Evolutionary conservation across 2,329 filamentous ascomycete genomes (phyloP).

Genomic region (Aspergillus luchuensis): DNA sequence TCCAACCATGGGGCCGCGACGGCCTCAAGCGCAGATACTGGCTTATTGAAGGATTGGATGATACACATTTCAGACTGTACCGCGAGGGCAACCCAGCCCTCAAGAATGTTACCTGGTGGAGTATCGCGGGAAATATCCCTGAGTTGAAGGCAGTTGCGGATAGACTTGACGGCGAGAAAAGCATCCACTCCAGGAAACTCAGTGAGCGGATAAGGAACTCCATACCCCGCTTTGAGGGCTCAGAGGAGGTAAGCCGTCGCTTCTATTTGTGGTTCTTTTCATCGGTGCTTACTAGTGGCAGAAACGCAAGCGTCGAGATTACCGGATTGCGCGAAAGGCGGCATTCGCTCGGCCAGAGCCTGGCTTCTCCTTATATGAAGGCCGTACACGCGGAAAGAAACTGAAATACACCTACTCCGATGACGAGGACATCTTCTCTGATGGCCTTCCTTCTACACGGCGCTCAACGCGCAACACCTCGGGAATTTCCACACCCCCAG

Average conservation of each 20-base stretch:
- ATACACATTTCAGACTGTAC: constrained; percentile 92
- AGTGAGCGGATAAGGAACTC: constrained; percentile 76
- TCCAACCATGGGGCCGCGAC: constrained; percentile 88
- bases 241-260: constrained; percentile 70
- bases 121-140: constrained; percentile 85
- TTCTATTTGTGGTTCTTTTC: neutral
- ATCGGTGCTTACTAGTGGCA: constrained; percentile 40
- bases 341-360: constrained; percentile 85
- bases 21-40: constrained; percentile 92
- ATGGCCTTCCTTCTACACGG: constrained; percentile 65
- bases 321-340: constrained; percentile 80
- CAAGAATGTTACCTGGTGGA: constrained; percentile 84
- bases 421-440: constrained; percentile 71
- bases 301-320: constrained; percentile 93
- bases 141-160: constrained; percentile 75
- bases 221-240: constrained; percentile 86
- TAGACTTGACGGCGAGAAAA: constrained; percentile 77
- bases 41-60: constrained; percentile 88
- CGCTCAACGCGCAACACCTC: constrained; percentile 66
- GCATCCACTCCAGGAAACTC: constrained; percentile 76
- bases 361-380: constrained; percentile 92
- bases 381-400: constrained; percentile 91
- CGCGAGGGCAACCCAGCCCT: constrained; percentile 84
- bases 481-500: constrained; percentile 70
- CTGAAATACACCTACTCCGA: constrained; percentile 97